phyloP scores from a whole-genome alignment of 1,284 basidiomycete species.

The Ustilago trichophora region DNA sequence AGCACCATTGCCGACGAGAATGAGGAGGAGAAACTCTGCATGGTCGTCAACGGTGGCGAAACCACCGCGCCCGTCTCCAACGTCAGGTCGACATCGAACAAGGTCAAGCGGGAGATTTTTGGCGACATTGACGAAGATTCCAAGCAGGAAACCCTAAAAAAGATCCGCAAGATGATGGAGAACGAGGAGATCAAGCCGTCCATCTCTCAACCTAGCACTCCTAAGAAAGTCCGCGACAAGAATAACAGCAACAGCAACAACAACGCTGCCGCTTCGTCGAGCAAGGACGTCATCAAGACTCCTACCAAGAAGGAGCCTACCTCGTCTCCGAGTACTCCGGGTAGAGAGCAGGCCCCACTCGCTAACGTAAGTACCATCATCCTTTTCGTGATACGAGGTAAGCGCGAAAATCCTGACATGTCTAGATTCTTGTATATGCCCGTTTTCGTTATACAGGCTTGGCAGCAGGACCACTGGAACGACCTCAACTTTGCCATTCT shows the following conservation, averaged over 20 bases:
- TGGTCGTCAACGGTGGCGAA: background rate
- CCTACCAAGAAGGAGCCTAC: slow-evolving; percentile 15
- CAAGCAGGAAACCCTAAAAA: background rate
- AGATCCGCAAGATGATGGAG: background rate
- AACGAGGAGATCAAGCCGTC: background rate
- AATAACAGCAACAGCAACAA: too few relatives aligned
- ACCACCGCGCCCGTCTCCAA: slow-evolving; percentile 2
- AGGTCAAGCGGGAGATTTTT: background rate
- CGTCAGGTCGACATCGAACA: slow-evolving; percentile 12
- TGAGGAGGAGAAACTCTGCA: background rate
- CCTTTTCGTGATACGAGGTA: too few relatives aligned
- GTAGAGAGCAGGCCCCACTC: slow-evolving; percentile 5
- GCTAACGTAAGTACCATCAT: slow-evolving; percentile 5
- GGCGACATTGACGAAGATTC: background rate
- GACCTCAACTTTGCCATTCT: slow-evolving; percentile 47
- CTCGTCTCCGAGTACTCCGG: slow-evolving; percentile 5
- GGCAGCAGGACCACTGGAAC: slow-evolving; percentile 16
- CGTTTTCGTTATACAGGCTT: slow-evolving; percentile 7
- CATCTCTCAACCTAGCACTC: slow-evolving; percentile 7
- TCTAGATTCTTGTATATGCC: background rate
- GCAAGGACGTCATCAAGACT: slow-evolving; percentile 18
- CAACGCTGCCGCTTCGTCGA: slow-evolving; percentile 1
- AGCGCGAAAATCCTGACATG: too few relatives aligned
- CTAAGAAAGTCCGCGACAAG: slow-evolving; percentile 11
- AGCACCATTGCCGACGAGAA: background rate